These are phyloP conservation scores for Cyberlindnera galapagoensis DNA, from an alignment of 805 yeast genomes.

Conservation along the genomic window DNA sequence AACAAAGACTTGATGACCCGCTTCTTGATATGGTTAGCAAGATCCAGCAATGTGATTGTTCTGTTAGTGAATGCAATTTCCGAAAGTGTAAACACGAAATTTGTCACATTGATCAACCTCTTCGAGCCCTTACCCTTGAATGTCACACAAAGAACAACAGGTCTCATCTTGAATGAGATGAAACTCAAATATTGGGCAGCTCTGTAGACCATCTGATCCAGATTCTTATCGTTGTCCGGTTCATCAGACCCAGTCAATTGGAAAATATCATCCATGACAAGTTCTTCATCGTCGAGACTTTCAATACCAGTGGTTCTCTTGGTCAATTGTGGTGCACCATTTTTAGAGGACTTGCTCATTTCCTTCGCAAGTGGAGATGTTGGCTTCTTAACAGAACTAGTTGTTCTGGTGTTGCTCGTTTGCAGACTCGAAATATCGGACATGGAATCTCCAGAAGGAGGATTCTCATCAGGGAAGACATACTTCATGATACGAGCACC, in stretches of 20 bases:
- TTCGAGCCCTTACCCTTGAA: slow-evolving; percentile 69
- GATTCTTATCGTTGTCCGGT: slow-evolving; percentile 26
- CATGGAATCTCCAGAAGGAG: slow-evolving; percentile 13
- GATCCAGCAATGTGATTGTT: slow-evolving; percentile 69
- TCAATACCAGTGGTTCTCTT: neutral
- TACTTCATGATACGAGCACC: slow-evolving; percentile 59
- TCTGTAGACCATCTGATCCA: slow-evolving; percentile 63
- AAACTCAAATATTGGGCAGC: slow-evolving; percentile 71
- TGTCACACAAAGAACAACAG: slow-evolving; percentile 57
- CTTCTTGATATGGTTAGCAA: slow-evolving; percentile 55
- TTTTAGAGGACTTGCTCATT: neutral
- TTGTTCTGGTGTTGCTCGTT: neutral
- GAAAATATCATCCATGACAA: slow-evolving; percentile 10
- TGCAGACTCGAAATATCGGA: slow-evolving; percentile 2
- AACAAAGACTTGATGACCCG: slow-evolving; percentile 52
- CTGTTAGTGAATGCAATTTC: slow-evolving; percentile 48
- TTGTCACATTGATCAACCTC: slow-evolving; percentile 70
- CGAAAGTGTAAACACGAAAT: slow-evolving; percentile 64
- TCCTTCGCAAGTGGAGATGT: slow-evolving; percentile 1
- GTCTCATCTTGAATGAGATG: slow-evolving; percentile 44
- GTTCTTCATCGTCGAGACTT: too few relatives aligned
- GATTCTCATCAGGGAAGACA: slow-evolving; percentile 51
- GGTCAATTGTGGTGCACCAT: neutral
- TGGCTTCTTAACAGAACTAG: neutral
- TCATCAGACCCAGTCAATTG: neutral